A percentile compares a stretch with the other conserved stretches of the same genome.
Evolutionary conservation across 169 alveolate species (phyloP).

Genomic region (Perkinsus olseni): DNA sequence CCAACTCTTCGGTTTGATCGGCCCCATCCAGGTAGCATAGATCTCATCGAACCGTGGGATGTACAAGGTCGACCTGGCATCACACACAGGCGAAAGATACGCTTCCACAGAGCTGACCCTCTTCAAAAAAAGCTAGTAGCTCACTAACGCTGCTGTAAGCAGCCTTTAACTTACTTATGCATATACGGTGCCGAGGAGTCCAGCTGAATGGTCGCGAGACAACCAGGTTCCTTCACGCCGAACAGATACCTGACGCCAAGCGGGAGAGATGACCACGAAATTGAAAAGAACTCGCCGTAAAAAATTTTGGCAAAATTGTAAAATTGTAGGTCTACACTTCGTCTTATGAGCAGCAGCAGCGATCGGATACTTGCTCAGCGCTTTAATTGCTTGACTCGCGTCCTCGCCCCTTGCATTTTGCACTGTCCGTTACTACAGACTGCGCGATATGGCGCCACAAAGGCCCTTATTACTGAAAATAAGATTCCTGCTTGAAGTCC

Average conservation of each 20-base stretch:
- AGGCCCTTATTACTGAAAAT: constrained; percentile 21
- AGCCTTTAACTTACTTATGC: neutral
- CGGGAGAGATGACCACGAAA: too few relatives aligned
- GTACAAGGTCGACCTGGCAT: neutral
- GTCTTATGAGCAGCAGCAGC: too few relatives aligned
- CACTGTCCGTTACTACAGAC: neutral
- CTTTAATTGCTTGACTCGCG: too few relatives aligned
- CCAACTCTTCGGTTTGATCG: neutral
- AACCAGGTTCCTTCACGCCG: constrained; percentile 18
- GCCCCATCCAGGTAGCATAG: constrained; percentile 16
- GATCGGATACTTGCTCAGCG: too few relatives aligned
- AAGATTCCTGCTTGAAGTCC: constrained; percentile 22
- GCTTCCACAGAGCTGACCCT: neutral
- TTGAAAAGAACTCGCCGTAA: too few relatives aligned
- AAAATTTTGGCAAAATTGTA: too few relatives aligned
- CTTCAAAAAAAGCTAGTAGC: neutral
- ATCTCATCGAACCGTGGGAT: neutral
- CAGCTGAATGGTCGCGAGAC: neutral
- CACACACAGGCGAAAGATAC: neutral
- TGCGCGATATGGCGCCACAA: neutral
- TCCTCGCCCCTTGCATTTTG: too few relatives aligned
- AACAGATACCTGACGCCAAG: constrained; percentile 8
- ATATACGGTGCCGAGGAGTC: neutral
- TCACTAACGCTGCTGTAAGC: too few relatives aligned
- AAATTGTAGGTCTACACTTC: too few relatives aligned